phyloP scores from a whole-genome alignment of 805 yeast species.

The Brettanomyces bruxellensis region DNA sequence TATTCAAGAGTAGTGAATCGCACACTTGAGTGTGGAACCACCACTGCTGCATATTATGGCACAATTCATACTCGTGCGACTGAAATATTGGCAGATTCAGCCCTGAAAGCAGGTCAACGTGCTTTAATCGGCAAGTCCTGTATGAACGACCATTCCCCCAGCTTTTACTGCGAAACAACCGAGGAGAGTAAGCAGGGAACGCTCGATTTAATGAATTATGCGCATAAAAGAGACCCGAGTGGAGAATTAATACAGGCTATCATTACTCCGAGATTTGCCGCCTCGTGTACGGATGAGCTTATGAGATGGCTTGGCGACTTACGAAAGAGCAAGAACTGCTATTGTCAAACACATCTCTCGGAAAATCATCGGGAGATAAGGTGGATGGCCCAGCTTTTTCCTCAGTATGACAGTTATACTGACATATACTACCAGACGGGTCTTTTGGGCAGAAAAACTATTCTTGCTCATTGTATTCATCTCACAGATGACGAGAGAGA shows the following conservation, averaged over 20 bases:
- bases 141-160: constrained; percentile 81
- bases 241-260: constrained; percentile 57
- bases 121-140: constrained; percentile 91
- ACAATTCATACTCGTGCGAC: constrained; percentile 77
- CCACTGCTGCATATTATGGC: constrained; percentile 87
- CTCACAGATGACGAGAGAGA: constrained; percentile 55
- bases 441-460: constrained; percentile 55
- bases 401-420: constrained; percentile 59
- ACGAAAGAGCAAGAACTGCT: constrained; percentile 39
- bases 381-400: constrained; percentile 66
- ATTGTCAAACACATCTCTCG: constrained; percentile 84
- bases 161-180: constrained; percentile 50
- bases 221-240: constrained; percentile 43
- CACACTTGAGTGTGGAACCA: constrained; percentile 76
- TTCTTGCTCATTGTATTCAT: constrained; percentile 86
- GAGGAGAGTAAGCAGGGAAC: constrained; percentile 49
- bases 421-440: constrained; percentile 64
- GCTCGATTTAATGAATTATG: constrained; percentile 45
- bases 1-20: constrained; percentile 60
- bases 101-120: constrained; percentile 65
- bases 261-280: constrained; percentile 91
- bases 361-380: constrained; percentile 72
- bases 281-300: constrained; percentile 62
- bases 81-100: constrained; percentile 63
- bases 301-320: constrained; percentile 56